A percentile compares a stretch with the other conserved stretches of the same genome.
These are phyloP conservation scores for Plasmodium vinckei DNA, from an alignment of 169 alveolate species.

Conservation along the genomic window DNA sequence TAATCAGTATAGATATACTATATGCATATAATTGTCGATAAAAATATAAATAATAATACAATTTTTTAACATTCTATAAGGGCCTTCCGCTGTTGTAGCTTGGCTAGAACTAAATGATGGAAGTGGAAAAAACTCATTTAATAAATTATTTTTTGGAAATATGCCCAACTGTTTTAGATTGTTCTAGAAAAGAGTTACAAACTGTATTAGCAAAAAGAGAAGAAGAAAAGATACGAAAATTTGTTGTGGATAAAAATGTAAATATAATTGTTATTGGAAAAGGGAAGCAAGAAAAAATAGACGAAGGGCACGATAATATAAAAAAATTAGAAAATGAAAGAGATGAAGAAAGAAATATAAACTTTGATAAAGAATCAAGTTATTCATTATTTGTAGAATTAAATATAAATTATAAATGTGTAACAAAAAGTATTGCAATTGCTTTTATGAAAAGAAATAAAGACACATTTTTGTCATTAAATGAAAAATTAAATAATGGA, in stretches of 20 bases:
- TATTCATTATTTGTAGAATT: constrained; percentile 63
- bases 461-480: constrained; percentile 43
- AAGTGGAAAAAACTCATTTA: constrained; percentile 83
- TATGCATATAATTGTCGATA: neutral
- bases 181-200: constrained; percentile 86
- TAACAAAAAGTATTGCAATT: constrained; percentile 63
- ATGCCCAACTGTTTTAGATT: constrained; percentile 86
- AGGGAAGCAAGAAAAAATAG: constrained; percentile 70
- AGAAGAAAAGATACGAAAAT: constrained; percentile 81
- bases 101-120: constrained; percentile 69
- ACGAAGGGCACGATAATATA: constrained; percentile 19
- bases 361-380: constrained; percentile 33
- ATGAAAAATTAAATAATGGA: constrained; percentile 31
- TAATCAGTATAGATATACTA: no score
- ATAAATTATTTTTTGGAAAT: constrained; percentile 86
- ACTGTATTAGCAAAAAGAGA: constrained; percentile 82
- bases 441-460: constrained; percentile 76
- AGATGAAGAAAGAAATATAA: constrained; percentile 9
- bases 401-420: constrained; percentile 69
- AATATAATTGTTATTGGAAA: constrained; percentile 85
- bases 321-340: constrained; percentile 24
- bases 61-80: no score
- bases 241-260: constrained; percentile 82
- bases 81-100: no score
- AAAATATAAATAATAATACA: neutral